Base-by-base conservation (phyloP, 2,329 filamentous ascomycete species). In the Cladophialophora immunda region DNA sequence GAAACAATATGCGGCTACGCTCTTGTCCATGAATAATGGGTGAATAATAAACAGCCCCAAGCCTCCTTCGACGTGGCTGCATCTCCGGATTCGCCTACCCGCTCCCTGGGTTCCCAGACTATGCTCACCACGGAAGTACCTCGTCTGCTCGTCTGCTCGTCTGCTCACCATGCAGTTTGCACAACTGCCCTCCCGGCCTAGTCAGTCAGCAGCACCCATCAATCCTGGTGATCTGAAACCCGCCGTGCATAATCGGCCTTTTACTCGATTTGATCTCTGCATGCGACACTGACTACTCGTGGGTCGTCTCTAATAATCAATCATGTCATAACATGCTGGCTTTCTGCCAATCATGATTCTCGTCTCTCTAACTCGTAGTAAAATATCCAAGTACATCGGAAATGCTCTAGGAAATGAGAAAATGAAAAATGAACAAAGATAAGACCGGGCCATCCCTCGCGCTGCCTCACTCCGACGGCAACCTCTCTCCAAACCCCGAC, bases 81-180 rank as follows among this genome's bases (percentile, higher is more conserved):
- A 50, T 50, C 45, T 50, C 45, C 45, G 57, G 29, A 50, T 59
- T n/a, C 17, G 41, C 27, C 30, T 55, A 9, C 17, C 53, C 3
- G 15, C 7, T 29, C 3, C 25, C 7, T 19, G 4, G 27, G 27
- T 19, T 27, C 53, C n/a, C 27, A 15, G 27, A 34, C 53, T 27
- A 34, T 34, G 13, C 57, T 32, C 17, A 30, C 15, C 19, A 32
- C 8, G 57, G 57, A 22, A 59, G 22, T 22, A 52, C 36, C 41
- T 59, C 57, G 41, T 34, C n/a, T 50, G 57, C 57, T 59, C 57
- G n/a, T n/a, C n/a, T n/a, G n/a, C 41, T 59, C 57, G 41, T 34
- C n/a, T 50, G 57, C 57, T 59, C 57, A 59, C 57, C 19, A 45
- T 59, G 41, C 57, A 47, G 17, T 19, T 25, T 34, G 57, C 27